Evolutionary conservation across 441 rosid genomes (phyloP).

Genomic region (Gossypium gossypioides): DNA sequence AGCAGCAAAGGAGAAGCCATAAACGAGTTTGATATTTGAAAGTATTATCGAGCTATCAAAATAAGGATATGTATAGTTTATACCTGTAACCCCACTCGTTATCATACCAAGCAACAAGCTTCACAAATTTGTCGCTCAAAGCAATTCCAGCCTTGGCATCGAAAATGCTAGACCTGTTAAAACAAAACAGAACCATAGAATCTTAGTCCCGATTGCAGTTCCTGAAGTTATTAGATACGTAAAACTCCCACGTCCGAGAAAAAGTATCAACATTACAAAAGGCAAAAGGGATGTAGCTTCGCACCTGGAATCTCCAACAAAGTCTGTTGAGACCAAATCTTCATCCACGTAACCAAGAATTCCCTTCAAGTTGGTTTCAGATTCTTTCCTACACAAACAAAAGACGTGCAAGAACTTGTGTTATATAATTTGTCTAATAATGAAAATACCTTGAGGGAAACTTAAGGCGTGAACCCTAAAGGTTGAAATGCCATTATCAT

Average conservation of each 20-base stretch:
- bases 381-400: slow-evolving; percentile 34
- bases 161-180: slow-evolving; percentile 54
- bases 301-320: slow-evolving; percentile 45
- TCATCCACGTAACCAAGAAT: slow-evolving; percentile 57
- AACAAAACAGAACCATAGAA: not conserved
- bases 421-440: not conserved
- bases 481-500: not conserved
- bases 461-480: not conserved
- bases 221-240: not conserved
- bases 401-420: not conserved
- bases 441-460: not conserved
- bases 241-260: not conserved
- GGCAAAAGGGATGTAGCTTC: not conserved
- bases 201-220: not conserved
- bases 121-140: slow-evolving; percentile 39
- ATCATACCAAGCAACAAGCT: slow-evolving; percentile 56
- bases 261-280: not conserved
- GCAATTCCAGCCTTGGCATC: slow-evolving; percentile 68
- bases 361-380: slow-evolving; percentile 50
- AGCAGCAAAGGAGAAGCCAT: not conserved
- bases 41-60: not conserved
- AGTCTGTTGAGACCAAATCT: slow-evolving; percentile 53
- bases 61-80: slow-evolving; percentile 15
- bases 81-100: slow-evolving; percentile 69
- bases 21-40: not conserved